These are phyloP conservation scores for Talaromyces sp. DNA, from an alignment of 2,329 filamentous ascomycete genomes.

Conservation along the genomic window DNA sequence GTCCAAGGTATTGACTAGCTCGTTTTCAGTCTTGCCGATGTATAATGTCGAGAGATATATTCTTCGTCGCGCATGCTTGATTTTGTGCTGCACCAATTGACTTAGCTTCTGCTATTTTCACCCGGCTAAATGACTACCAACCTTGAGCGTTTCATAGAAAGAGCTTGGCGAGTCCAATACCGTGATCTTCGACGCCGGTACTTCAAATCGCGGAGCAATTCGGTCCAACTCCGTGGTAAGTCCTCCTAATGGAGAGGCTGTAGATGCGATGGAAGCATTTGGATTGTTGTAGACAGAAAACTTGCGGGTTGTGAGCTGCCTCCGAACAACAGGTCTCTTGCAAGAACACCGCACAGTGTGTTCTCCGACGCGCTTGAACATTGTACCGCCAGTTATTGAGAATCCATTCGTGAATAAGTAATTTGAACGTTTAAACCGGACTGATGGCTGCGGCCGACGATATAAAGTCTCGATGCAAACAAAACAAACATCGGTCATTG, in stretches of 20 bases:
- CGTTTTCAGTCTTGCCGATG: slow-evolving; percentile 87
- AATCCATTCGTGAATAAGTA: neutral
- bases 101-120: neutral
- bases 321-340: slow-evolving; percentile 31
- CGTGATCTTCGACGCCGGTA: slow-evolving; percentile 73
- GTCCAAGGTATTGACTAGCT: slow-evolving; percentile 75
- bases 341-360: slow-evolving; percentile 35
- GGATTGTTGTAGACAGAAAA: slow-evolving; percentile 35
- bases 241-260: slow-evolving; percentile 51
- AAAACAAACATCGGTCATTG: slow-evolving; percentile 29
- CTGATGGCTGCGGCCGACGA: neutral
- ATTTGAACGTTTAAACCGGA: neutral
- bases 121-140: slow-evolving; percentile 31
- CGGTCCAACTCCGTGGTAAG: slow-evolving; percentile 75
- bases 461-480: slow-evolving; percentile 30
- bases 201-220: slow-evolving; percentile 84
- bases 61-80: slow-evolving; percentile 69
- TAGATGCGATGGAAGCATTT: slow-evolving; percentile 27
- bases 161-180: slow-evolving; percentile 77
- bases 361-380: slow-evolving; percentile 41
- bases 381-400: slow-evolving; percentile 21
- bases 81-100: slow-evolving; percentile 60
- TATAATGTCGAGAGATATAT: slow-evolving; percentile 96
- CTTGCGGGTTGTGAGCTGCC: slow-evolving; percentile 33
- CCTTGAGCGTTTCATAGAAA: slow-evolving; percentile 90